Percentiles rank a stretch among this genome's conserved stretches.
Conservation (phyloP, 2,329 filamentous ascomycete species). For the Cephalotrichum gorgonifer region DNA sequence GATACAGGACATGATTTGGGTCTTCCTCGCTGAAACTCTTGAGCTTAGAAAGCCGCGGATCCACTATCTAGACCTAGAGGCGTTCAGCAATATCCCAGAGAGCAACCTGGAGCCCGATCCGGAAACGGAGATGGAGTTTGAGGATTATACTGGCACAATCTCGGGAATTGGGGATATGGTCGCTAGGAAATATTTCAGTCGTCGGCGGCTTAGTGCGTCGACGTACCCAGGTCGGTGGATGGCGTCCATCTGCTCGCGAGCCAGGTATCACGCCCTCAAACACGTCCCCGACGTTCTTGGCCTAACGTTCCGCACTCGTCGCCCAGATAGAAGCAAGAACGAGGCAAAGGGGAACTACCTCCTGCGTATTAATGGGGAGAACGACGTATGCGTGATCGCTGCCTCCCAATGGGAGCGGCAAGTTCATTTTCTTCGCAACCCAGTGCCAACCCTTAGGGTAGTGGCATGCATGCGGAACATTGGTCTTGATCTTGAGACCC, state of each 20-base stretch:
- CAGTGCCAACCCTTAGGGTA: not conserved
- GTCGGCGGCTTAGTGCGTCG: not conserved
- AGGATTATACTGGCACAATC: not conserved
- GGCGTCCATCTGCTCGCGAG: not conserved
- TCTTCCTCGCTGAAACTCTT: not conserved
- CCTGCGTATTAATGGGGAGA: not conserved
- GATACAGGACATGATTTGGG: not conserved
- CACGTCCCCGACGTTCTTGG: not conserved
- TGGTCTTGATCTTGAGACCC: not conserved
- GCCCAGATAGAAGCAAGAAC: not conserved
- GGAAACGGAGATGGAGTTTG: not conserved
- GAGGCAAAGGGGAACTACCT: not conserved
- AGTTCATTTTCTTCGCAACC: not conserved
- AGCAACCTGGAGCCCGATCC: not conserved
- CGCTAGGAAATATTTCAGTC: not conserved
- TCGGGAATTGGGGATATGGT: not conserved
- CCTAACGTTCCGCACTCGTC: not conserved
- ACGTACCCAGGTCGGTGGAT: not conserved
- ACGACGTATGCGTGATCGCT: not conserved
- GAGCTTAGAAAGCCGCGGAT: not conserved
- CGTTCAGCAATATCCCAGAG: not conserved
- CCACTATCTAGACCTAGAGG: not conserved
- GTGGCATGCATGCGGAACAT: not conserved
- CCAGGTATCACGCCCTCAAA: not conserved
- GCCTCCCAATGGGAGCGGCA: not conserved